A percentile compares a stretch with the other conserved stretches of the same genome.
Evolutionary conservation across 495 filamentous ascomycete genomes (phyloP).

Genomic region (Cryomyces antarcticus): DNA sequence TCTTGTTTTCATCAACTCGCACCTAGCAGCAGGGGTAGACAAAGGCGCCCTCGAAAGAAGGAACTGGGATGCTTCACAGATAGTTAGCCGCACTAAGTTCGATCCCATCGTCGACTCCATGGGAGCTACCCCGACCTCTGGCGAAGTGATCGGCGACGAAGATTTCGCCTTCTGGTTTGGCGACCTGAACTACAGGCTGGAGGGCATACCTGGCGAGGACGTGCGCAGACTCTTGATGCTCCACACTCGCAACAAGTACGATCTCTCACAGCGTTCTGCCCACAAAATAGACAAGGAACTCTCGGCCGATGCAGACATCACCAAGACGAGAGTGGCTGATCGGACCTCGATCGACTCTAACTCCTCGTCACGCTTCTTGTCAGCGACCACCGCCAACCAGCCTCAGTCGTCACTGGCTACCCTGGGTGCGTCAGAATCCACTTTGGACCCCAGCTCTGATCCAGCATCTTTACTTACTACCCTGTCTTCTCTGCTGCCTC

Average conservation of each 20-base stretch:
- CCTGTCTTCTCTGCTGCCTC: constrained; percentile 61
- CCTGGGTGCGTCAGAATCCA: not conserved
- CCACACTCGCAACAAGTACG: constrained; percentile 63
- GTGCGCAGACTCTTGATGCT: constrained; percentile 69
- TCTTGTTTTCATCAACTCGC: constrained; percentile 74
- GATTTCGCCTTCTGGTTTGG: constrained; percentile 95
- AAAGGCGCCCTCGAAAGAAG: constrained; percentile 56
- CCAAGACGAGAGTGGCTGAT: not conserved
- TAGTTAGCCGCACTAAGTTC: constrained; percentile 52
- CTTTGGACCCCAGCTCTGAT: constrained; percentile 23
- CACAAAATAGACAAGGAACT: constrained; percentile 20
- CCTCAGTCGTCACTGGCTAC: not conserved
- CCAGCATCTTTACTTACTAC: constrained; percentile 63
- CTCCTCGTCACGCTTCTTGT: not conserved
- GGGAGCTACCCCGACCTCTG: constrained; percentile 23
- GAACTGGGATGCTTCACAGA: constrained; percentile 77
- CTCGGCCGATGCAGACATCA: constrained; percentile 1
- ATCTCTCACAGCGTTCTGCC: constrained; percentile 16
- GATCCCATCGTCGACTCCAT: constrained; percentile 40
- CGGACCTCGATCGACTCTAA: not conserved
- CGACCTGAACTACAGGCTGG: constrained; percentile 87
- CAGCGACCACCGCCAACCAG: not conserved
- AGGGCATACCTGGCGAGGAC: constrained; percentile 73
- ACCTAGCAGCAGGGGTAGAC: constrained; percentile 73
- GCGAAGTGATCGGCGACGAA: constrained; percentile 65